Evolutionary conservation across 495 filamentous ascomycete genomes (phyloP).

Genomic region (Thermothielavioides terrestris): DNA sequence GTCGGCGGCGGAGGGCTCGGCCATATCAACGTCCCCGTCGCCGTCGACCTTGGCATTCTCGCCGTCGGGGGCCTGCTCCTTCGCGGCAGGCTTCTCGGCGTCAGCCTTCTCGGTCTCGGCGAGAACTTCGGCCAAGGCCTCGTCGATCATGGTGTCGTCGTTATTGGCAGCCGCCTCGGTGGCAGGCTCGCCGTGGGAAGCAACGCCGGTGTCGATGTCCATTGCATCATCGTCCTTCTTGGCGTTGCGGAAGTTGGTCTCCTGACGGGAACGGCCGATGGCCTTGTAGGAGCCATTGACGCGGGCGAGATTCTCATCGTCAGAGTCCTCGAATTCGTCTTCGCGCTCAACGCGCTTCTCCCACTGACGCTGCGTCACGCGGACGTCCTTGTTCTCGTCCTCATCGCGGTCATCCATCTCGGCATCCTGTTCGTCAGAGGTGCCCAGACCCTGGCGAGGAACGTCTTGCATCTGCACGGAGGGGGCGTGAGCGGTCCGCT

Average conservation of each 20-base stretch:
- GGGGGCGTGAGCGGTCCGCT: slow-evolving; percentile 76
- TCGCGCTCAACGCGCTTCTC: slow-evolving; percentile 67
- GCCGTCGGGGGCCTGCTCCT: slow-evolving; percentile 1
- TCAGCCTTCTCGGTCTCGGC: slow-evolving; percentile 5
- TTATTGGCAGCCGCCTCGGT: slow-evolving; percentile 41
- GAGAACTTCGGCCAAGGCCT: slow-evolving; percentile 28
- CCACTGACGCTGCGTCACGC: slow-evolving; percentile 74
- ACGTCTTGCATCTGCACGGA: slow-evolving; percentile 94
- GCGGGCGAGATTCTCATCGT: slow-evolving; percentile 77
- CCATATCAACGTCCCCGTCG: slow-evolving; percentile 34
- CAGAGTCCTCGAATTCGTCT: slow-evolving; percentile 74
- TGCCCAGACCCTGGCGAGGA: slow-evolving; percentile 65
- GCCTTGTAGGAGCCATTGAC: slow-evolving; percentile 64
- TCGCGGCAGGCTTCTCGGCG: background rate
- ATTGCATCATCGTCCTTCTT: slow-evolving; percentile 52
- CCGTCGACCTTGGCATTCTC: slow-evolving; percentile 17
- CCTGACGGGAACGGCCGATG: slow-evolving; percentile 47
- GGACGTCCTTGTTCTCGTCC: slow-evolving; percentile 78
- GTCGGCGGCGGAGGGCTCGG: slow-evolving; percentile 14
- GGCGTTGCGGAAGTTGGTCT: slow-evolving; percentile 62
- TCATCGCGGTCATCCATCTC: slow-evolving; percentile 82
- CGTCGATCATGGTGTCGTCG: slow-evolving; percentile 57
- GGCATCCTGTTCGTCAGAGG: slow-evolving; percentile 78
- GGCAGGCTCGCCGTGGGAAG: slow-evolving; percentile 39
- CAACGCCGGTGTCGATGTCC: slow-evolving; percentile 53